phyloP scores from a whole-genome alignment of 2,329 filamentous ascomycete genomes.

The Gnomoniopsis sp. region DNA sequence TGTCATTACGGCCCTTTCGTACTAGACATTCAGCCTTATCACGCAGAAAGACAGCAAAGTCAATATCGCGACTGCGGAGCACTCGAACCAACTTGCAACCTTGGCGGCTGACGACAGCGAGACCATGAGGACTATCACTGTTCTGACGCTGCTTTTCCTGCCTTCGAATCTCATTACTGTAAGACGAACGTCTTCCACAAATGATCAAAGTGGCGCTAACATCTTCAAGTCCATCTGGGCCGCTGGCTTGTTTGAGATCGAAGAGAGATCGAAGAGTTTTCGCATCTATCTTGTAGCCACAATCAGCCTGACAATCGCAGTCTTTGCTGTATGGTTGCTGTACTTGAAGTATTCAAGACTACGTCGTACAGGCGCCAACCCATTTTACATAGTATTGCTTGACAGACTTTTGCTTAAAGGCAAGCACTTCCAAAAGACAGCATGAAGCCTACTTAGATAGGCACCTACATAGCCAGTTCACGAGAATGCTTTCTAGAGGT shows the following conservation, averaged over 20 bases:
- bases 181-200: not conserved
- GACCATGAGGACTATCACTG: constrained; percentile 12
- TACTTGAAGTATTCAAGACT: not conserved
- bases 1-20: not conserved
- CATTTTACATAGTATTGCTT: not conserved
- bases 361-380: not conserved
- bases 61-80: constrained; percentile 3
- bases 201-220: not conserved
- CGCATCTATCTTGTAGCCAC: constrained; percentile 5
- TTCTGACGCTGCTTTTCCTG: constrained; percentile 5
- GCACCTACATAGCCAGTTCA: too few relatives aligned
- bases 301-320: not conserved
- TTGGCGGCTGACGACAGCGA: constrained; percentile 8
- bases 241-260: constrained; percentile 5
- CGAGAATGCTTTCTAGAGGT: too few relatives aligned
- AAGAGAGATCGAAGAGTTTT: not conserved
- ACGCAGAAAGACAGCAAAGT: constrained; percentile 10
- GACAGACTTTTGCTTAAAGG: not conserved
- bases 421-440: too few relatives aligned
- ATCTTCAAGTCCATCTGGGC: constrained; percentile 7
- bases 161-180: constrained; percentile 5
- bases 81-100: constrained; percentile 3
- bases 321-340: constrained; percentile 5
- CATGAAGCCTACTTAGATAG: too few relatives aligned
- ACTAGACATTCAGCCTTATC: constrained; percentile 9